Evolutionary conservation across 306 rosid genomes (phyloP), one percentile per base, ranked within the genome.

Genomic region (Calophaca sinica): DNA sequence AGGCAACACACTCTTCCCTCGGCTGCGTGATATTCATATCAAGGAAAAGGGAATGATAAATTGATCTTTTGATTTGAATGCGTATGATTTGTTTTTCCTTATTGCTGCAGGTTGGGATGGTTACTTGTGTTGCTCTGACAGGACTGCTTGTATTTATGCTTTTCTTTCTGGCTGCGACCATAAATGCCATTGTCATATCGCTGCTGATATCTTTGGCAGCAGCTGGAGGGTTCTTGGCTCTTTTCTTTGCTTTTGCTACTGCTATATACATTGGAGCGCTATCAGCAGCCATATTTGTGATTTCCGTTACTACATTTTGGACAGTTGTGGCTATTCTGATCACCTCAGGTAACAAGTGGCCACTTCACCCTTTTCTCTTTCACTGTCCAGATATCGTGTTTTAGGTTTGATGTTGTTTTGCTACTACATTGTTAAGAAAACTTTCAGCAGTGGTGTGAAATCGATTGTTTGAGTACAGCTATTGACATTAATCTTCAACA

Each of bases 211-310:
- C 98, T 13, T 76, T 94, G 87, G 98, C 90, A 48, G 97, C 88
- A 7, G 97, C 91, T 9, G 98, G 98, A 84, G 96, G 98, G 62
- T 94, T 94, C 88, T 82, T 94, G 86, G 97, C 97, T 64, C 53
- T 94, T 75, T 94, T 91, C 89, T 90, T 94, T 78, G 90, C 87
- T 20, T 84, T 70, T 66, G 77, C 87, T 48, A 77, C 91, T 6
- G 90, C 86, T 39, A 81, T 94, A 85, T 94, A 94, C 72, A 81
- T 91, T 11, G 97, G 93, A 76, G 93, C 98, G 68, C 75, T 94
- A 74, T 82, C 91, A 58, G 52, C 90, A n/a, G 96, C 98, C 45
- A 71, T 85, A 26, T 83, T 89, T 77, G 89, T 84, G 20, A 82
- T 94, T 48, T 83, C 93, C 38, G 51, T 85, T 0, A 79, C 92